Base-by-base conservation (phyloP, 768 basidiomycete genomes). In the Lentinula edodes region DNA sequence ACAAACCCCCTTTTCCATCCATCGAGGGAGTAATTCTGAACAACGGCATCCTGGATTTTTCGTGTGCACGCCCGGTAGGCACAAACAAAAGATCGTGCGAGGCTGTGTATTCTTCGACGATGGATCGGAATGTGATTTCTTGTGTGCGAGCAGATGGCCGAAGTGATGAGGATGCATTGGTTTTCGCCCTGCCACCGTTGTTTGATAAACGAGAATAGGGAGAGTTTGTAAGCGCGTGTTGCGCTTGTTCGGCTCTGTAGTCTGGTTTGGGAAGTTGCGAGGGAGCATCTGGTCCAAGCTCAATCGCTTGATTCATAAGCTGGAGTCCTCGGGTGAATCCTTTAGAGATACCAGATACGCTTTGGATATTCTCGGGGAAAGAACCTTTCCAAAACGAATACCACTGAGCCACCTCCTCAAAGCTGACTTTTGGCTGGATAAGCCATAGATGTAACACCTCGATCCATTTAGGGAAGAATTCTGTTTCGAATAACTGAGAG, bases 381-480 rank as follows among this genome's bases (percentile, higher is more conserved):
- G 80, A 69, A 2, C 74, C 73, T 72, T 95, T 96, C 96, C 96
- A 98, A 72, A 86, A 91, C 1, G 81, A 82, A 71, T 89, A 97
- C 97, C 97, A 99, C 62, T 90, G 84, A 3, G 90, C 90, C 9
- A 99, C 93, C 72, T 98, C 93, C 66, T 90, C 92, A 67, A 93
- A 90, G 75, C 86, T 95, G 68, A 90, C 90, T 51, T 77, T 83
- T 0, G 93, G 92, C 65, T 93, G 91, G n/a, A 89, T 80, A 43
- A 99, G 87, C 97, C 97, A 98, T 50, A 93, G 74, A 69, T 95
- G 88, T 23, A 99, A 78, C 20, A 91, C 87, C 53, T 94, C 90
- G 62, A 98, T 80, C 95, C 95, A 99, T 71, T 97, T 96, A 4
- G 94, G 92, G 82, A 98, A 98, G 78, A 98, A 96, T 68, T 94